phyloP scores from a whole-genome alignment of 2,329 filamentous ascomycete species.

The Chrysoporthe cubensis region DNA sequence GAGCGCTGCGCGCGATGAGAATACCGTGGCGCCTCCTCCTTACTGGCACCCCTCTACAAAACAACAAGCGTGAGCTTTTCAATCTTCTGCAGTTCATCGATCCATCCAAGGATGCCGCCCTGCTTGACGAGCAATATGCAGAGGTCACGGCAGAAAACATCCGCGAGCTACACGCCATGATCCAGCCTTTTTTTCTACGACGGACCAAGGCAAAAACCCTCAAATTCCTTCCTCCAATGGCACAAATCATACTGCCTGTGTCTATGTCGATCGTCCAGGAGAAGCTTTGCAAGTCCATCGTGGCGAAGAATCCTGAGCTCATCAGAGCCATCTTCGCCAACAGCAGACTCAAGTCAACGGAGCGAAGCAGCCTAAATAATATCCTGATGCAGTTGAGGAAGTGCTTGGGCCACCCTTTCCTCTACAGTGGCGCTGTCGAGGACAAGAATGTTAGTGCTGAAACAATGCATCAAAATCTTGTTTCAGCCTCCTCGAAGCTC shows the following conservation, averaged over 20 bases:
- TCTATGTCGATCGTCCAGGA: constrained; percentile 94
- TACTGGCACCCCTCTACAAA: constrained; percentile 91
- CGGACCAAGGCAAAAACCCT: constrained; percentile 83
- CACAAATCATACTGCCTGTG: constrained; percentile 93
- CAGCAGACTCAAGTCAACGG: constrained; percentile 66
- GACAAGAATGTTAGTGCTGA: constrained; percentile 68
- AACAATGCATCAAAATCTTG: constrained; percentile 75
- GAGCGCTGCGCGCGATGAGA: constrained; percentile 70
- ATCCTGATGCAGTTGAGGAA: constrained; percentile 95
- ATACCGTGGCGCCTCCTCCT: constrained; percentile 85
- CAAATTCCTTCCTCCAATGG: constrained; percentile 89
- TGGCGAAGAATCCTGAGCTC: constrained; percentile 86
- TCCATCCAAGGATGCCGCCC: constrained; percentile 66
- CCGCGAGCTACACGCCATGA: constrained; percentile 77
- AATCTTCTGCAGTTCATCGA: constrained; percentile 97
- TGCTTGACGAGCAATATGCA: constrained; percentile 74
- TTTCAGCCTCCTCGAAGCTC: constrained; percentile 91
- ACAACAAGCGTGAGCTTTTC: constrained; percentile 93
- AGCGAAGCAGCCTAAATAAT: constrained; percentile 85
- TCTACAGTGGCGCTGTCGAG: constrained; percentile 90
- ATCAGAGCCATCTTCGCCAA: constrained; percentile 84
- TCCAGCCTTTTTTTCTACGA: constrained; percentile 70
- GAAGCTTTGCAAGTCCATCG: constrained; percentile 90
- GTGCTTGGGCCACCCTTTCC: constrained; percentile 92
- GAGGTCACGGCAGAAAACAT: constrained; percentile 85